Conservation (phyloP, 1,284 basidiomycete genomes). For the Microbotryum violaceum region DNA sequence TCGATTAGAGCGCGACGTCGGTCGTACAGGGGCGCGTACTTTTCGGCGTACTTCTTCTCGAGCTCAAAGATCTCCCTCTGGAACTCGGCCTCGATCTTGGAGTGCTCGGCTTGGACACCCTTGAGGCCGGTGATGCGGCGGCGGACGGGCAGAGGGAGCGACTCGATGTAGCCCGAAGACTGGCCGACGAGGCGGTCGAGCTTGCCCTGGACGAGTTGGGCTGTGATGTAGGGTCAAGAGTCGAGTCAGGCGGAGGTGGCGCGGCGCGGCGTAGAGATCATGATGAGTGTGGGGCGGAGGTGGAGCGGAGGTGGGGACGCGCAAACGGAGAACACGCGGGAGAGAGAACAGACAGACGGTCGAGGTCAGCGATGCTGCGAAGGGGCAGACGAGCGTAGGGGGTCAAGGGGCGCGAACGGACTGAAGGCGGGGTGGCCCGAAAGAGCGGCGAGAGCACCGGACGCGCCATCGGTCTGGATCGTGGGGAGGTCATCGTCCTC, state of each 20-base stretch:
- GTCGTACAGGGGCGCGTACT: slow-evolving; percentile 80
- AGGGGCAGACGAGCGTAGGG: neutral
- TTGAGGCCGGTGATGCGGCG: slow-evolving; percentile 85
- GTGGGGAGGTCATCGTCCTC: slow-evolving; percentile 36
- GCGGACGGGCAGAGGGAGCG: slow-evolving; percentile 72
- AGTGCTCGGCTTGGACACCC: slow-evolving; percentile 87
- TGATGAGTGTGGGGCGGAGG: neutral
- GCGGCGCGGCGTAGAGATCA: neutral
- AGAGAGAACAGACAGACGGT: neutral
- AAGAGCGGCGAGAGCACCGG: slow-evolving; percentile 27
- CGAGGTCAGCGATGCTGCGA: neutral
- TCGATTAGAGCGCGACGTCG: slow-evolving; percentile 76
- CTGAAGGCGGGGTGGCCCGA: slow-evolving; percentile 31
- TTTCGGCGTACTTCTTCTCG: slow-evolving; percentile 91
- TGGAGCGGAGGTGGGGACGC: neutral
- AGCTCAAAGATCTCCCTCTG: slow-evolving; percentile 93
- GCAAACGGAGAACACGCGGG: neutral
- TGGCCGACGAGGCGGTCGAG: slow-evolving; percentile 64
- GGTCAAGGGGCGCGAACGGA: neutral
- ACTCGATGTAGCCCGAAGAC: slow-evolving; percentile 80
- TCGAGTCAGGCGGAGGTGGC: neutral
- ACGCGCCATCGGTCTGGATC: slow-evolving; percentile 31
- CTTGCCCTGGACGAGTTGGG: slow-evolving; percentile 40
- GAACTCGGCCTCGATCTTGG: slow-evolving; percentile 88
- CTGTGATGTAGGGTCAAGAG: slow-evolving; percentile 8